phyloP scores from a whole-genome alignment of 306 rosid genomes.

The Lupinus albus region DNA sequence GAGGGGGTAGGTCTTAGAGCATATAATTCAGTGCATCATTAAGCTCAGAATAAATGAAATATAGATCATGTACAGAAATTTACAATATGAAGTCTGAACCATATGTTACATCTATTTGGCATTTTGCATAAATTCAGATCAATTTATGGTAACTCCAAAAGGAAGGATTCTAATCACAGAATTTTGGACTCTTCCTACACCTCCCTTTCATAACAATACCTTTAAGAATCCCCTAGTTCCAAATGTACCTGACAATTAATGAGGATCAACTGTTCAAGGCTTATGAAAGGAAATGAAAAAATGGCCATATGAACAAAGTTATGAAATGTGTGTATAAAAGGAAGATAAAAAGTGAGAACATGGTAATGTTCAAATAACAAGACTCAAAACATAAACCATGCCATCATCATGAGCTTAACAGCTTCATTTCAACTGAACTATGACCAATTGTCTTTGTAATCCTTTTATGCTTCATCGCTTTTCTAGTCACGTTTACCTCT shows the following conservation, averaged over 20 bases:
- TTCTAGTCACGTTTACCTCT: conserved; percentile 63
- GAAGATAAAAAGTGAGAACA: no score
- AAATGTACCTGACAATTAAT: conserved; percentile 53
- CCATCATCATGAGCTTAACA: conserved; percentile 32
- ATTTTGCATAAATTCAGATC: background rate
- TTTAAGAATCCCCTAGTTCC: conserved; percentile 62
- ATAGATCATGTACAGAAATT: conserved; percentile 11
- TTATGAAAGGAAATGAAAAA: conserved; percentile 62
- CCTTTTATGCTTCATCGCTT: conserved; percentile 51
- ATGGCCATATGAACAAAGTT: conserved; percentile 60
- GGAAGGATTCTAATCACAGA: conserved; percentile 8
- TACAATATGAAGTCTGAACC: conserved; percentile 7
- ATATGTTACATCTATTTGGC: background rate
- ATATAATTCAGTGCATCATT: background rate
- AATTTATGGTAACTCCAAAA: conserved; percentile 15
- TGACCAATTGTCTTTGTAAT: conserved; percentile 64
- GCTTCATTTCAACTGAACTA: conserved; percentile 65
- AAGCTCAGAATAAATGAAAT: background rate
- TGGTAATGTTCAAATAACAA: no score
- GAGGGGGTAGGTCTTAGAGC: background rate
- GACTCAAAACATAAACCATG: conserved; percentile 24
- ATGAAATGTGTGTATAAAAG: no score
- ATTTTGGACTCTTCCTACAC: background rate
- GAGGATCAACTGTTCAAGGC: conserved; percentile 62
- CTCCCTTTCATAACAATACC: conserved; percentile 55